Percentiles rank a stretch among this genome's conserved stretches.
Evolutionary conservation across 805 yeast species (phyloP).

Genomic region (Kodamaea hsintzibuensis): DNA sequence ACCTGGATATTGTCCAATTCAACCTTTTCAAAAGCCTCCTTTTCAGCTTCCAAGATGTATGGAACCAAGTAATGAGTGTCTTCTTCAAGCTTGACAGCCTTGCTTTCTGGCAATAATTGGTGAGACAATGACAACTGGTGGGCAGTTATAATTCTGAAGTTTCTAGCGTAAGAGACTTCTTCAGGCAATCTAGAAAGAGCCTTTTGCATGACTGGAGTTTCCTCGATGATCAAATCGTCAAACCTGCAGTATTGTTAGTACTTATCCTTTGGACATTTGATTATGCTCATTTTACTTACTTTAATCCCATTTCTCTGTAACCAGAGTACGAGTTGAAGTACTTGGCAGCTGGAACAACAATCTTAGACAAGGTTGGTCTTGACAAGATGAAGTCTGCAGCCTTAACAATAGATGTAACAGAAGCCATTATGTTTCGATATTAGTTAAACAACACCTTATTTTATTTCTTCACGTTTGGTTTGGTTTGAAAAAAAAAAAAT

Average conservation of each 20-base stretch:
- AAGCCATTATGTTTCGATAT: constrained; percentile 42
- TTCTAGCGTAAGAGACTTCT: constrained; percentile 84
- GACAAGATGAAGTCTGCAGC: constrained; percentile 77
- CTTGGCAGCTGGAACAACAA: constrained; percentile 79
- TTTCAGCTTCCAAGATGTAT: constrained; percentile 90
- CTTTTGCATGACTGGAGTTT: constrained; percentile 80
- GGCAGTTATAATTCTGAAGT: constrained; percentile 88
- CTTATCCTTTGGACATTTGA: constrained; percentile 11
- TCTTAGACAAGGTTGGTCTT: constrained; percentile 73
- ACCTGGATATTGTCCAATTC: constrained; percentile 77
- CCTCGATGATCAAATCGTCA: constrained; percentile 87
- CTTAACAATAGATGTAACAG: constrained; percentile 70
- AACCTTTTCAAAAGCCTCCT: constrained; percentile 82
- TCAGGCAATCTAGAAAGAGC: constrained; percentile 87
- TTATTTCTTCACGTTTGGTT: constrained; percentile 7
- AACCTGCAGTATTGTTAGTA: constrained; percentile 43
- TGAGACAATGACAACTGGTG: constrained; percentile 84
- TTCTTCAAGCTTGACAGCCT: constrained; percentile 77
- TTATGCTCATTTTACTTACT: constrained; percentile 27
- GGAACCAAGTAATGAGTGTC: constrained; percentile 84
- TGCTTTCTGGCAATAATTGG: constrained; percentile 77
- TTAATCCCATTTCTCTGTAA: constrained; percentile 93
- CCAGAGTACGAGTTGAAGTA: constrained; percentile 76
- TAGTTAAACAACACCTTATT: not conserved
- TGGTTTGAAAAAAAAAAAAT: constrained; percentile 11